Evolutionary conservation across 2,329 filamentous ascomycete species (phyloP).

Genomic region (Fusarium verrucosum): DNA sequence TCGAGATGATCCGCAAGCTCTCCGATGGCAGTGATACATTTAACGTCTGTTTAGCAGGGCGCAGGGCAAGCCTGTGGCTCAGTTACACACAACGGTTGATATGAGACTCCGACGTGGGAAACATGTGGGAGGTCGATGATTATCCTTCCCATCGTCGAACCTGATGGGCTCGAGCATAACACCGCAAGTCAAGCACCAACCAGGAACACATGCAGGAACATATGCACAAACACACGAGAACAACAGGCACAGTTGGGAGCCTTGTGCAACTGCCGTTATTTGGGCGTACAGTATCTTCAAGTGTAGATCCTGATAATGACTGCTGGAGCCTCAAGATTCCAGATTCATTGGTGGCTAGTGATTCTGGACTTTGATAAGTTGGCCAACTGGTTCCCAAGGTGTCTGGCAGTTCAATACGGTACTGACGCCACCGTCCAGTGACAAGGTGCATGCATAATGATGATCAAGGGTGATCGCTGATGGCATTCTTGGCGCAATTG

Average conservation of each 20-base stretch:
- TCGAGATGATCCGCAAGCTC: constrained; percentile 20
- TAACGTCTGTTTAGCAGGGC: constrained; percentile 11
- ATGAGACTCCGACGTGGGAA: constrained; percentile 2
- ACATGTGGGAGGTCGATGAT: background rate
- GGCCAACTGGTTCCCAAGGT: background rate
- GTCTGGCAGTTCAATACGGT: constrained; percentile 6
- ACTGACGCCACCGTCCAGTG: constrained; percentile 12
- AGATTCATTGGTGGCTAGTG: background rate
- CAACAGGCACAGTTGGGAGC: background rate
- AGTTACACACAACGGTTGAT: background rate
- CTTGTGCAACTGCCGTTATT: constrained; percentile 8
- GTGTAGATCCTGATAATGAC: constrained; percentile 23
- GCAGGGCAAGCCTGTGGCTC: constrained; percentile 20
- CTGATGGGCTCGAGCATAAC: background rate
- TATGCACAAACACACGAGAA: background rate
- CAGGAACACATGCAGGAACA: background rate
- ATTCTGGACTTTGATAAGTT: constrained; percentile 1
- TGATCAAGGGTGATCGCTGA: constrained; percentile 24
- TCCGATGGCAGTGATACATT: constrained; percentile 10
- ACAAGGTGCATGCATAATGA: constrained; percentile 11
- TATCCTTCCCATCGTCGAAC: background rate
- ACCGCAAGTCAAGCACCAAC: background rate
- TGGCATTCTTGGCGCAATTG: constrained; percentile 19
- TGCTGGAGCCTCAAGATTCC: constrained; percentile 1
- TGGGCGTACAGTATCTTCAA: constrained; percentile 14